phyloP scores from a whole-genome alignment of 2,329 filamentous ascomycete genomes.

The Apiospora malaysiana region DNA sequence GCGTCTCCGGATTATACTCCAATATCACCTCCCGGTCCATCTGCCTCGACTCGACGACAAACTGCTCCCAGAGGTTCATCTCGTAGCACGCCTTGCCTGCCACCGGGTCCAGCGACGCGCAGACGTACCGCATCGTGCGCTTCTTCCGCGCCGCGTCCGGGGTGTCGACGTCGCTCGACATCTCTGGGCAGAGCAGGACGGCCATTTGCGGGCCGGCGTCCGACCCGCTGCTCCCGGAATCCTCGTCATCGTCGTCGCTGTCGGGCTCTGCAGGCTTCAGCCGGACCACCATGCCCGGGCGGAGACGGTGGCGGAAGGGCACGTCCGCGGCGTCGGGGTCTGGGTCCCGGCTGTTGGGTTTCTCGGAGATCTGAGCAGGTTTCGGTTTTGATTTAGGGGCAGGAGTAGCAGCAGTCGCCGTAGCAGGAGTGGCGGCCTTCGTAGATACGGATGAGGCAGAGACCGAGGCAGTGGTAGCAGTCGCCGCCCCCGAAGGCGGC shows the following conservation, averaged over 20 bases:
- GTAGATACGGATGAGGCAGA: not conserved
- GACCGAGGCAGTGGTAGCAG: not conserved
- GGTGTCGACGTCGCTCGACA: conserved; percentile 25
- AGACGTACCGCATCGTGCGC: conserved; percentile 39
- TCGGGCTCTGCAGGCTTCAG: conserved; percentile 32
- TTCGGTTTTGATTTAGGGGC: not conserved
- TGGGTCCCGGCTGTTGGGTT: conserved; percentile 37
- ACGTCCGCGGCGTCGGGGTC: conserved; percentile 30
- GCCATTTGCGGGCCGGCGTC: conserved; percentile 32
- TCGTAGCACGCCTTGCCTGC: conserved; percentile 45
- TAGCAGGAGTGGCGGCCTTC: conserved; percentile 20
- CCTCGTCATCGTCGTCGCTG: not conserved
- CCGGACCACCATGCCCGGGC: conserved; percentile 49
- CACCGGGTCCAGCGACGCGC: conserved; percentile 43
- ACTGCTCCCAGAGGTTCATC: conserved; percentile 46
- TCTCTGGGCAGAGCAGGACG: conserved; percentile 40
- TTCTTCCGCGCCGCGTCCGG: conserved; percentile 28
- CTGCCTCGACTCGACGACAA: conserved; percentile 38
- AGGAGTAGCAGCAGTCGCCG: conserved; percentile 36
- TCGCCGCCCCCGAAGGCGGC: not conserved
- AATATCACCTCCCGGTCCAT: conserved; percentile 50
- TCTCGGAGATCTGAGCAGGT: not conserved
- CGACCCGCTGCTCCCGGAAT: not conserved
- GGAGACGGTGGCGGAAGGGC: conserved; percentile 47
- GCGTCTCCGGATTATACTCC: conserved; percentile 49